Base-by-base conservation (phyloP, 495 filamentous ascomycete genomes). In the Daldinia childiae region DNA sequence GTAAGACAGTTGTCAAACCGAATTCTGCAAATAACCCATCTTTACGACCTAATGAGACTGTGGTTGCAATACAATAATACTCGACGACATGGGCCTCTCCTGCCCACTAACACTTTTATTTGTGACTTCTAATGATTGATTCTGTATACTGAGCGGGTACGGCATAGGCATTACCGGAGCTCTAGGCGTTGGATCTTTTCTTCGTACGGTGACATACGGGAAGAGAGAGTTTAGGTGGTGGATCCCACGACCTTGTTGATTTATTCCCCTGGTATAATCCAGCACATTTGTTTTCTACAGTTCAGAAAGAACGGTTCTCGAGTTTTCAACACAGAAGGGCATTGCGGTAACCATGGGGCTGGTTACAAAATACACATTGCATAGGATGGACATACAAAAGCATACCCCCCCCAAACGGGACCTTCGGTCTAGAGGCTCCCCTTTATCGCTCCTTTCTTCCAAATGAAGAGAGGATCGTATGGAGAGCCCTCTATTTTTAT, bases 1-100 rank as follows among this genome's bases (percentile, higher is more conserved):
- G 85, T 12, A 83, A 83, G 72, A 82, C 81, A 5, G 78, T 75
- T 0, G 83, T 88, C 55, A 84, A 85, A 64, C 78, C 81, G 9
- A 85, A 85, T 70, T 78, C 85, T 4, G 85, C 83, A 3, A 80
- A 83, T 58, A 79, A 84, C 54, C 82, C 82, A 38, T 58, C 73
- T 6, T 39, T 77, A 15, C 72, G 62, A 26, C 81, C 81, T 27
- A 82, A 80, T 43, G 65, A 70, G 51, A 78, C 76, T 11, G 76
- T 67, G 52, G 17, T 66, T 12, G 64, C 70, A 43, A 76, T 78
- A 65, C 48, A 54, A 55, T 67, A 62, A 34, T 61, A 67, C 1
- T 56, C 68, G 8, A 74, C 68, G 62, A 71, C 71, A 61, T 21
- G 76, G 74, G 74, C 74, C 62, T 59, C 62, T 36, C 64, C 58